Base-by-base conservation (phyloP, 345 rosid genomes). In the Bretschneidera sinensis region DNA sequence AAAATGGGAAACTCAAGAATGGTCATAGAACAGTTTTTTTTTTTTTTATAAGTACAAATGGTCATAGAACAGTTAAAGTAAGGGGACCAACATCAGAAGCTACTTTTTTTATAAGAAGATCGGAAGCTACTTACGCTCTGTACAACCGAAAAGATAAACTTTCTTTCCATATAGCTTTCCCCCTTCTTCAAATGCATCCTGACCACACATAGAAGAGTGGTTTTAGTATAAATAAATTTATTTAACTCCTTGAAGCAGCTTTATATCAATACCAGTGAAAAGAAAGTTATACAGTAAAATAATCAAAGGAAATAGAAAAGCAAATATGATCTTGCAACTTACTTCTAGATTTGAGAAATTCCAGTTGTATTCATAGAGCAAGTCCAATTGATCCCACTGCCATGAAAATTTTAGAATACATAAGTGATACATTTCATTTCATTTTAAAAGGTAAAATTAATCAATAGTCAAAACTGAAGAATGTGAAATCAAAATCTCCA, bases 381-480 rank as follows among this genome's bases (percentile, higher is more conserved):
- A 19, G 62, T 95, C 97, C 78, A 95, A 63, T 57, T 85, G 92
- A 65, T 95, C 92, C 99, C 99, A 95, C 99, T 95, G 86, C 31
- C 61, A 75, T 11, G 50, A 56, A 20, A 57, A 63, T 21, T 47
- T 6, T 2, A 59, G 43, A 15, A 3, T 21, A 22, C 61, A 54
- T 58, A 62, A 69, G 72, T 48, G 69, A 57, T 50, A 16, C 16
- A 53, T 24, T 48, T 43, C 34, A 2, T 39, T 48, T 14, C 21
- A 49, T 5, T 24, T 18, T 55, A 33, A 19, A 51, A 22, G 58
- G 13, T 22, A 10, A 35, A 17, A 24, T 24, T 59, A 48, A 39
- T 23, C 3, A 31, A 18, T 21, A 43, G 7, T 51, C 10, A 67
- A 62, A 43, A 54, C 21, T 43, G 45, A 59, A 50, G 16, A 55